Evolutionary conservation across 1,139 yeast genomes (phyloP), one percentile per base, ranked within the genome.

Genomic region (Blastobotrys aristatus): DNA sequence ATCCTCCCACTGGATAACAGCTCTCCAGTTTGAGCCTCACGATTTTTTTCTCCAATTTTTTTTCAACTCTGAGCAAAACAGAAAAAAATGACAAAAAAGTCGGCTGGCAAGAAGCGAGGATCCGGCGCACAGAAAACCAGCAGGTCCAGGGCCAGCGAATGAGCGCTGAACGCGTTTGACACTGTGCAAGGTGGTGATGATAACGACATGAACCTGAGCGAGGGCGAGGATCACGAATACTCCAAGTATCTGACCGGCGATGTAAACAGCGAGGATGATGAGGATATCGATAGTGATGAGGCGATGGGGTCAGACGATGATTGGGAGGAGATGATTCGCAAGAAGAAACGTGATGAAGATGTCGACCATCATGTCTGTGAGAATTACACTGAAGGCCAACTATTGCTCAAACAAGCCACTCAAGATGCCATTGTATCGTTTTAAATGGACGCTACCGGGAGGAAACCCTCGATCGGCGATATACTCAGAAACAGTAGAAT

Each of bases 81-180:
- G 5, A 5, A 24, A 24, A 24, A 5, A 24, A 24, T 24, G 27
- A 10, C 10, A 6, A 24, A 24, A 24, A 24, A 24, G 27, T 10
- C 27, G 5, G 10, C 8, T 24, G 16, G 20, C 13, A 40, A 20
- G 21, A 26, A 26, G 27, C 27, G 27, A 10, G 5, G 8, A 5
- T 24, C 27, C 27, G 10, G 27, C 27, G 8, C 2, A 31, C n/a
- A 26, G 17, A 43, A 29, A 36, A 33, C 17, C 22, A 42, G 43
- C 16, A 18, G 41, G 13, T 11, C 35, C 11, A n/a, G 14, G 29
- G 7, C 24, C 17, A 22, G 16, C 24, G 26, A 32, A 11, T 11
- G 48, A 14, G 68, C 67, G 0, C 50, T 63, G 42, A 74, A 76
- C 61, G 80, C 81, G n/a, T 71, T 75, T 48, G 77, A 75, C 52